phyloP scores from a whole-genome alignment of 78 protist genomes.

The Dictyostelium capitatum region DNA sequence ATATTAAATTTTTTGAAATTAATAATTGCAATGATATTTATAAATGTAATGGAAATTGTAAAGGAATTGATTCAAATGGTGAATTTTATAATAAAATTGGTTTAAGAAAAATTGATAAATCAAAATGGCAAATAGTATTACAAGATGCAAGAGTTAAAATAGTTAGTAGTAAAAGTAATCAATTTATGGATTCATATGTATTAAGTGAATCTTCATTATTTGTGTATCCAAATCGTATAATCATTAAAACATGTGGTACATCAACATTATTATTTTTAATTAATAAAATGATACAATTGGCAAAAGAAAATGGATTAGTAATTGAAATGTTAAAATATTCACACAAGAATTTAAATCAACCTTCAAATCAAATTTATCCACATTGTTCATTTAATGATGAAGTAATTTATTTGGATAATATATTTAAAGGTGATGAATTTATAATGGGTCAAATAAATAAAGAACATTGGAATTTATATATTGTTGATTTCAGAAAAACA shows the following conservation, averaged over 20 bases:
- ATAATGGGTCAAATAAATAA: constrained; percentile 91
- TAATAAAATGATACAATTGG: constrained; percentile 74
- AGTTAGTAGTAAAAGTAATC: constrained; percentile 76
- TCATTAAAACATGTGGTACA: constrained; percentile 96
- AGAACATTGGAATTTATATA: constrained; percentile 94
- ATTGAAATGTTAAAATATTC: constrained; percentile 85
- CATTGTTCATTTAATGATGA: constrained; percentile 90
- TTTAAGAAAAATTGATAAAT: constrained; percentile 65
- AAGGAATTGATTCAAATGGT: neutral
- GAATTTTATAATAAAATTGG: constrained; percentile 19
- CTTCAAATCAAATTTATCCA: constrained; percentile 89
- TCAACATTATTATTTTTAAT: constrained; percentile 91
- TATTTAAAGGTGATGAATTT: constrained; percentile 83
- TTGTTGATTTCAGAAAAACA: constrained; percentile 71
- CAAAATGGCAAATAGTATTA: constrained; percentile 84
- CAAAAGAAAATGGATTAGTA: constrained; percentile 43
- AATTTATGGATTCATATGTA: constrained; percentile 87
- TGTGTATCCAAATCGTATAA: constrained; percentile 80
- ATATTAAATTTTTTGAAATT: constrained; percentile 83
- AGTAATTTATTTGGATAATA: constrained; percentile 69
- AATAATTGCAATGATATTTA: neutral
- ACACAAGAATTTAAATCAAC: constrained; percentile 90
- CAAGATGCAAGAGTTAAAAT: constrained; percentile 86
- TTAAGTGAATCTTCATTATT: constrained; percentile 93
- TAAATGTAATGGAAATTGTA: neutral